Evolutionary conservation across 805 yeast genomes (phyloP).

Genomic region (Kazachstania taianensis): DNA sequence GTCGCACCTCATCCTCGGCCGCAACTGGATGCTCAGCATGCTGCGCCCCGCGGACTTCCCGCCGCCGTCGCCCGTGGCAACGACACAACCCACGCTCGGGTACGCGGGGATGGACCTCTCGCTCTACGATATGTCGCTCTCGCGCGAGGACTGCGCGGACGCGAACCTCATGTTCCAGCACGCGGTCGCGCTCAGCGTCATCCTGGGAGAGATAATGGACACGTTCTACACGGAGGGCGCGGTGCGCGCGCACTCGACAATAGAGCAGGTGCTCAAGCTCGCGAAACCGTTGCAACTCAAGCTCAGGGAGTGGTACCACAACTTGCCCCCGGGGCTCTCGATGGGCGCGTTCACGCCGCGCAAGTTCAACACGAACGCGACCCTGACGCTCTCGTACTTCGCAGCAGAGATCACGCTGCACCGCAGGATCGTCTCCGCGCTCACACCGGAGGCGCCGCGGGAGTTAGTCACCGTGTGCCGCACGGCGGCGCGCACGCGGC

Average conservation of each 20-base stretch:
- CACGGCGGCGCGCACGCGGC: conserved; percentile 73
- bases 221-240: conserved; percentile 66
- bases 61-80: conserved; percentile 38
- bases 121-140: conserved; percentile 22
- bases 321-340: conserved; percentile 53
- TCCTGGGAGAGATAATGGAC: conserved; percentile 61
- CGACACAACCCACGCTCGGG: conserved; percentile 7
- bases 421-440: conserved; percentile 55
- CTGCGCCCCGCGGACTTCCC: conserved; percentile 70
- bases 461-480: conserved; percentile 63
- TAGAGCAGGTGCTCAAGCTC: conserved; percentile 56
- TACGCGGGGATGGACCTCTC: too few species aligned
- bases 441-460: conserved; percentile 35
- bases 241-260: conserved; percentile 41
- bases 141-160: conserved; percentile 49
- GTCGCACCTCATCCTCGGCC: conserved; percentile 60
- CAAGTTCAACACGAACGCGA: conserved; percentile 63
- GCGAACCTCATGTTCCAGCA: conserved; percentile 63
- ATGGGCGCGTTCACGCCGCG: conserved; percentile 52
- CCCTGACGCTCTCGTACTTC: conserved; percentile 74
- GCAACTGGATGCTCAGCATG: conserved; percentile 70
- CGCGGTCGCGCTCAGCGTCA: conserved; percentile 54
- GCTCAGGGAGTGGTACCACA: conserved; percentile 68
- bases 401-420: conserved; percentile 85
- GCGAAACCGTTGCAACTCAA: conserved; percentile 77